Percentiles rank a stretch among this genome's conserved stretches.
Evolutionary conservation across 805 yeast species (phyloP).

Genomic region (Soucietia sequanensis): DNA sequence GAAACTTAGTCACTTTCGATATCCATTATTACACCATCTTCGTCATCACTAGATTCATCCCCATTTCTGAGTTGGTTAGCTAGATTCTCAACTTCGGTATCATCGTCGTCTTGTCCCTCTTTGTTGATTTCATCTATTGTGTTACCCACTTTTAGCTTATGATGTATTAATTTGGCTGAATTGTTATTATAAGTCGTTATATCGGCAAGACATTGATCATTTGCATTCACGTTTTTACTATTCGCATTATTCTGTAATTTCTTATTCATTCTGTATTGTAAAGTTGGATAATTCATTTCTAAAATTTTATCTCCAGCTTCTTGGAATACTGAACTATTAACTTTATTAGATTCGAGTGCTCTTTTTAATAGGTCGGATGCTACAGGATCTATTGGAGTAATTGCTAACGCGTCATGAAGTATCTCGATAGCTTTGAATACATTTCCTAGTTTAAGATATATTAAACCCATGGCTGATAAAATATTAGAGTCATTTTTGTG

Average conservation of each 20-base stretch:
- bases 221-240: slow-evolving; percentile 2
- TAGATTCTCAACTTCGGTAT: slow-evolving; percentile 27
- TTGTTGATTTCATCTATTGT: no score
- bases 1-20: slow-evolving; percentile 53
- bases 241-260: no score
- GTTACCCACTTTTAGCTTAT: slow-evolving; percentile 15
- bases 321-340: slow-evolving; percentile 22
- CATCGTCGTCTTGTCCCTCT: no score
- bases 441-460: slow-evolving; percentile 69
- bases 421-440: slow-evolving; percentile 66
- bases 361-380: slow-evolving; percentile 78
- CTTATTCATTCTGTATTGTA: slow-evolving; percentile 17
- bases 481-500: slow-evolving; percentile 69
- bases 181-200: slow-evolving; percentile 11
- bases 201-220: slow-evolving; percentile 7
- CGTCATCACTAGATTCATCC: slow-evolving; percentile 50
- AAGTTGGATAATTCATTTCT: slow-evolving; percentile 22
- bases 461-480: slow-evolving; percentile 80
- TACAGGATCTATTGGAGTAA: slow-evolving; percentile 77
- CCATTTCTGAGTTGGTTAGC: slow-evolving; percentile 45
- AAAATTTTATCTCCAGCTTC: slow-evolving; percentile 18
- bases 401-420: slow-evolving; percentile 77
- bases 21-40: slow-evolving; percentile 58
- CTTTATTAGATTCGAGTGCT: slow-evolving; percentile 64
- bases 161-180: slow-evolving; percentile 22